Conservation (phyloP, 371 early-diverging fungal genomes). For the Zancudomyces culisetae region DNA sequence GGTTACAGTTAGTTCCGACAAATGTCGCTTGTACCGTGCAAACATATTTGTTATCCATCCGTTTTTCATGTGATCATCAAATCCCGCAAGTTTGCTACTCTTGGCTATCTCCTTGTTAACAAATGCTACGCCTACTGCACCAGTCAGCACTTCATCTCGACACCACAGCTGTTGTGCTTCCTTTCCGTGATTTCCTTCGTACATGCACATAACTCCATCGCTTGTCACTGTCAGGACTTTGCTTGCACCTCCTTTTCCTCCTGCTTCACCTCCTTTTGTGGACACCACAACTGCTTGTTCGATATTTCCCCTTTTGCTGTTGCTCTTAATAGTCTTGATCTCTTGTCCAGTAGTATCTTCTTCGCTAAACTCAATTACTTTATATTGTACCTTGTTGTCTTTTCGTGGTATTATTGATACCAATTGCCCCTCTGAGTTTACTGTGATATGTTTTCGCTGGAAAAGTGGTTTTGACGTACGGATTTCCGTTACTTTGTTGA, state of each 20-base stretch:
- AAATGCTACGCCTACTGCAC: not conserved
- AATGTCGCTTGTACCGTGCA: slow-evolving; percentile 16
- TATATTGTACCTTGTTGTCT: slow-evolving; percentile 1
- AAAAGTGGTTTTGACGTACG: not conserved
- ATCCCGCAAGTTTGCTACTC: slow-evolving; percentile 6
- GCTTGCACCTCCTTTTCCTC: slow-evolving; percentile 1
- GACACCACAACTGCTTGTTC: not conserved
- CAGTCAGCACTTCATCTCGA: not conserved
- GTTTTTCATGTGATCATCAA: slow-evolving; percentile 3
- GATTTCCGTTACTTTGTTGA: slow-evolving; percentile 18
- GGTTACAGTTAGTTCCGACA: slow-evolving; percentile 5
- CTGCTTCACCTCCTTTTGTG: not conserved
- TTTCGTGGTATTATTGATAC: not conserved
- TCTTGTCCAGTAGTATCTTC: not conserved
- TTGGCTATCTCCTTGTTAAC: not conserved
- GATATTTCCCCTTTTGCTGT: not conserved
- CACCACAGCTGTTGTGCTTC: not conserved
- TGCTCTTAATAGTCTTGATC: not conserved
- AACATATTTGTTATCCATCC: not conserved
- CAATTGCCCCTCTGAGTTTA: not conserved
- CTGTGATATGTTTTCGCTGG: not conserved
- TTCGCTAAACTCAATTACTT: not conserved
- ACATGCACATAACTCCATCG: slow-evolving; percentile 12
- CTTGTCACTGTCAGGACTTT: slow-evolving; percentile 13
- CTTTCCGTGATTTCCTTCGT: slow-evolving; percentile 3